Evolutionary conservation across 805 yeast genomes (phyloP).

Genomic region (Candida pseudoglaebosa): DNA sequence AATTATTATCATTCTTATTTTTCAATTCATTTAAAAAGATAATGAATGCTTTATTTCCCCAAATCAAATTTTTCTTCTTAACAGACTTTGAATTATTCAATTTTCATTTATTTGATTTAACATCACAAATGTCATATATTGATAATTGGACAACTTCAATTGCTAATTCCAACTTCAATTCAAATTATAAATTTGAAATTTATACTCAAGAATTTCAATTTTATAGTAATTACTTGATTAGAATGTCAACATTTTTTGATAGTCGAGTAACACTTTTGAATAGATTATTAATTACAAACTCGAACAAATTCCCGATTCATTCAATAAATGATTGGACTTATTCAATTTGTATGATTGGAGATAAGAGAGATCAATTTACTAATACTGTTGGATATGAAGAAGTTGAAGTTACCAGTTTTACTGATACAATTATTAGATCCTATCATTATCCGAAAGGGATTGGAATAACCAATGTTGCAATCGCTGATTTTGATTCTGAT

Average conservation of each 20-base stretch:
- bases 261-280: slow-evolving; percentile 26
- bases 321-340: slow-evolving; percentile 25
- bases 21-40: slow-evolving; percentile 31
- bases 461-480: background rate
- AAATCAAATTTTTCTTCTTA: slow-evolving; percentile 35
- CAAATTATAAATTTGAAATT: no score
- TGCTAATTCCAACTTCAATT: slow-evolving; percentile 11
- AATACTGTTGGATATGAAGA: slow-evolving; percentile 20
- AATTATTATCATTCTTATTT: slow-evolving; percentile 28
- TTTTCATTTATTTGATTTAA: slow-evolving; percentile 28
- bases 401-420: slow-evolving; percentile 10
- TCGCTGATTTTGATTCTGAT: slow-evolving; percentile 1
- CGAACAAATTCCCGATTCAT: slow-evolving; percentile 18
- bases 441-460: slow-evolving; percentile 12
- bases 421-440: slow-evolving; percentile 6
- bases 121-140: slow-evolving; percentile 4
- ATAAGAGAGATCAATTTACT: slow-evolving; percentile 18
- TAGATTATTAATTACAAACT: slow-evolving; percentile 17
- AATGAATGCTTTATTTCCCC: slow-evolving; percentile 34
- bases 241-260: slow-evolving; percentile 28
- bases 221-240: slow-evolving; percentile 25
- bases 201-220: slow-evolving; percentile 15
- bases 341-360: slow-evolving; percentile 21
- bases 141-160: background rate
- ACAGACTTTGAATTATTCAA: slow-evolving; percentile 40